Base-by-base conservation (phyloP, 495 filamentous ascomycete species). In the Xylaria nigripes region DNA sequence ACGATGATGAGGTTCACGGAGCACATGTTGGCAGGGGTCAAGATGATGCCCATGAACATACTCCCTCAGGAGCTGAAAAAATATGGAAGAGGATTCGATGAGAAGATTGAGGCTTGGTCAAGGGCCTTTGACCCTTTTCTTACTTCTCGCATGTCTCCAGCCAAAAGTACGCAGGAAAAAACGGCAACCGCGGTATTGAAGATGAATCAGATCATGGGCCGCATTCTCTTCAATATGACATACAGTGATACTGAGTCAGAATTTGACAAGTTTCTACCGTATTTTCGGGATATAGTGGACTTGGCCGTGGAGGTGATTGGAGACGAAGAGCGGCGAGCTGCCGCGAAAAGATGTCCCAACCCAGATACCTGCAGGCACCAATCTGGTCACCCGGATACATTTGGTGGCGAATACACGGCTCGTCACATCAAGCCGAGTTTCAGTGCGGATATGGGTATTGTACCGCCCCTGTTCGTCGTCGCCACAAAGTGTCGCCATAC, bases 401-500 rank as follows among this genome's bases (percentile, higher is more conserved):
- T 74, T 52, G 73, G 46, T 16, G 69, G 71, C 4, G 64, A 70
- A 45, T 73, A 70, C 54, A 64, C 72, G 12, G 71, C 75, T 15
- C 61, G 66, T 1, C 72, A 77, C 55, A 74, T 77, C 57, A 77
- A 77, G 61, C 70, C 75, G 6, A 75, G 70, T 58, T 77, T 77
- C 62, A 76, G 73, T 57, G 73, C 73, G 32, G 80, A 82, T 45
- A 57, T 80, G 21, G 77, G 76, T 21, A 76, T 83, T 25, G 74
- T 84, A 7, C 69, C 69, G 15, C 72, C 78, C 0, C 68, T 84
- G 2, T 86, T 76, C 52, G 68, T 80, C 10, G 76, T 77, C 12
- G 82, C 78, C 7, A 80, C 76, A 12, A 76, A 76, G 54, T 86
- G 82, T 61, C 77, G 82, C 13, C 76, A 86, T 53, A 70, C 76